Percentiles rank a stretch among this genome's conserved stretches.
Evolutionary conservation across 768 basidiomycete genomes (phyloP).

Genomic region (Russula sp.): DNA sequence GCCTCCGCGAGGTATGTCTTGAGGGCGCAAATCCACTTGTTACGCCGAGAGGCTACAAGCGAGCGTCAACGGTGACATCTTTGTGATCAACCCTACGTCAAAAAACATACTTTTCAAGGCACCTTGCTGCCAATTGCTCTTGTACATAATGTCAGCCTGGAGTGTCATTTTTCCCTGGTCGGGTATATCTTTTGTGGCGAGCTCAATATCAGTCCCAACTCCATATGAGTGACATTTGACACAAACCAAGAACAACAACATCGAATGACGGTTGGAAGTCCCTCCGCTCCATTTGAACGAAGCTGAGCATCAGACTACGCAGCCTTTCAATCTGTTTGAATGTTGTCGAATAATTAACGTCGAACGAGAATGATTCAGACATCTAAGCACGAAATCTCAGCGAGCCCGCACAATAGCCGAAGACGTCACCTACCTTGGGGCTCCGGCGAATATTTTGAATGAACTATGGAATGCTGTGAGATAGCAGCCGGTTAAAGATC

Average conservation of each 20-base stretch:
- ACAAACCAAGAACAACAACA: slow-evolving; percentile 58
- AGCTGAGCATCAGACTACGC: slow-evolving; percentile 75
- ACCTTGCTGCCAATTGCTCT: slow-evolving; percentile 80
- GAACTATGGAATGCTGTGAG: slow-evolving; percentile 43
- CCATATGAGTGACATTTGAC: not conserved
- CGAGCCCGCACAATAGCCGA: slow-evolving; percentile 10
- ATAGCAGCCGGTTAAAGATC: not conserved
- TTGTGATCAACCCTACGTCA: not conserved
- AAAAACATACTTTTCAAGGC: slow-evolving; percentile 58
- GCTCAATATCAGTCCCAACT: slow-evolving; percentile 17
- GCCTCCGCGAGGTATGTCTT: slow-evolving; percentile 67
- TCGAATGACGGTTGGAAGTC: slow-evolving; percentile 79
- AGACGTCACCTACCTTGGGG: slow-evolving; percentile 48
- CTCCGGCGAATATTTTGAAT: slow-evolving; percentile 72
- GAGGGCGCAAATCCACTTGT: slow-evolving; percentile 90
- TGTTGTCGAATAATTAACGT: slow-evolving; percentile 71
- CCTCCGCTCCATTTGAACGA: slow-evolving; percentile 64
- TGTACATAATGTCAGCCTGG: slow-evolving; percentile 82
- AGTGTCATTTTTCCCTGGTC: slow-evolving; percentile 76
- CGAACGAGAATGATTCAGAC: slow-evolving; percentile 79
- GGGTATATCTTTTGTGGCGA: slow-evolving; percentile 57
- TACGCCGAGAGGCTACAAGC: slow-evolving; percentile 64
- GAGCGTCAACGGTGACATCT: not conserved
- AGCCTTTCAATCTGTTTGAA: slow-evolving; percentile 81
- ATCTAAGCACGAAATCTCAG: slow-evolving; percentile 42